A percentile compares a stretch with the other conserved stretches of the same genome.
phyloP scores from a whole-genome alignment of 106 monocot genomes.

The Platanthera guangdongensis region DNA sequence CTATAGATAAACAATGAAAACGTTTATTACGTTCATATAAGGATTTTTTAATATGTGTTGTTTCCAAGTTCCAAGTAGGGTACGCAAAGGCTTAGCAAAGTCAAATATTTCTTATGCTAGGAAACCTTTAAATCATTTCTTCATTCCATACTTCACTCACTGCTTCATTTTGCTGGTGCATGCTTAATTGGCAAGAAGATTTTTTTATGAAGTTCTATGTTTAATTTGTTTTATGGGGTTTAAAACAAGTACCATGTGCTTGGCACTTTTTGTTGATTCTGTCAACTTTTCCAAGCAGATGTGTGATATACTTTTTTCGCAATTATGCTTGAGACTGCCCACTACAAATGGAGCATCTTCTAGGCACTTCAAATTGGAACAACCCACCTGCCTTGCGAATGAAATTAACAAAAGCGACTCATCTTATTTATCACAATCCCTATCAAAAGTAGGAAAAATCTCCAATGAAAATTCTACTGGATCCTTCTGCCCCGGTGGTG shows the following conservation, averaged over 20 bases:
- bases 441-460: slow-evolving; percentile 9
- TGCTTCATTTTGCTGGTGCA: not conserved
- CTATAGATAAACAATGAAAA: too few species aligned
- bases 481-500: slow-evolving; percentile 1
- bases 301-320: slow-evolving; percentile 91
- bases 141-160: not conserved
- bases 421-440: not conserved
- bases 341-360: slow-evolving; percentile 19
- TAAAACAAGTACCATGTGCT: not conserved
- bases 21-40: too few species aligned
- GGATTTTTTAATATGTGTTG: too few species aligned
- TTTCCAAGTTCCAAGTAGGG: not conserved
- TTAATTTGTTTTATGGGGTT: not conserved
- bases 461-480: slow-evolving; percentile 20
- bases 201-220: not conserved
- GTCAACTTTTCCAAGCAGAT: slow-evolving; percentile 44
- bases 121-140: not conserved
- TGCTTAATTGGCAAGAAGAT: not conserved
- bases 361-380: slow-evolving; percentile 21
- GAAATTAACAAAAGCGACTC: slow-evolving; percentile 16
- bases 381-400: slow-evolving; percentile 23
- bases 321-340: slow-evolving; percentile 66
- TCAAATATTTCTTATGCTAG: not conserved
- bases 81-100: not conserved
- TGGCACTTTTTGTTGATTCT: slow-evolving; percentile 8